Evolutionary conservation across 2,329 filamentous ascomycete species (phyloP), one percentile per base, ranked within the genome.

Genomic region (Fusarium haematococcum): DNA sequence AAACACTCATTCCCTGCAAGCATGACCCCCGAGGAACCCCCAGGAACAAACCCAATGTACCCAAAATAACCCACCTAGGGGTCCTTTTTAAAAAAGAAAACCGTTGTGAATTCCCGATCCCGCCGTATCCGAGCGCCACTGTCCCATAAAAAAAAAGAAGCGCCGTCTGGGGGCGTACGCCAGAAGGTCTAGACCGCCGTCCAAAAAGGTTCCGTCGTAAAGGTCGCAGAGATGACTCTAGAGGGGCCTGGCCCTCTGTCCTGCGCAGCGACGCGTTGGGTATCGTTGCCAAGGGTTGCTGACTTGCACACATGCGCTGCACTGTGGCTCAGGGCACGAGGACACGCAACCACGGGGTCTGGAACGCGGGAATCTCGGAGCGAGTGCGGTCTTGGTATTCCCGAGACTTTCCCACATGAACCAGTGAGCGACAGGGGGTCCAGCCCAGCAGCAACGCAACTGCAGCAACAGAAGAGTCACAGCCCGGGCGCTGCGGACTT

Each of bases 261-360:
- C 25, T 43, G 20, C 41, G 45, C 45, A 33, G 35, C 16, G 18
- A 27, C 43, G 33, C 18, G 63, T 65, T 37, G 56, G 54, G 54
- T 33, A 52, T 62, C 48, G 37, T 45, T 35, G 58, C 52, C 67
- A 58, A 72, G 68, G 59, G 23, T 74, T n/a, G 9, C 60, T 63
- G 50, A n/a, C 35, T 52, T 52, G 48, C 48, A 32, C 48, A 27
- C 48, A 52, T 32, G 54, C 60, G 58, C 39, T 43, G 39, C 39
- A 20, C 61, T 65, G 75, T 77, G 75, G 75, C 75, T 77, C 68
- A 67, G 68, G 67, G 67, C 75, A 77, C 73, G 75, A 70, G 73
- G 70, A 71, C 73, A 67, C 59, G 57, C 65, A 66, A 39, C 67
- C 39, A 25, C 52, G 61, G 30, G 68, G 70, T 72, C 70, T 72